These are phyloP conservation scores for Neurospora sp. DNA, from an alignment of 495 filamentous ascomycete genomes.

Conservation along the genomic window DNA sequence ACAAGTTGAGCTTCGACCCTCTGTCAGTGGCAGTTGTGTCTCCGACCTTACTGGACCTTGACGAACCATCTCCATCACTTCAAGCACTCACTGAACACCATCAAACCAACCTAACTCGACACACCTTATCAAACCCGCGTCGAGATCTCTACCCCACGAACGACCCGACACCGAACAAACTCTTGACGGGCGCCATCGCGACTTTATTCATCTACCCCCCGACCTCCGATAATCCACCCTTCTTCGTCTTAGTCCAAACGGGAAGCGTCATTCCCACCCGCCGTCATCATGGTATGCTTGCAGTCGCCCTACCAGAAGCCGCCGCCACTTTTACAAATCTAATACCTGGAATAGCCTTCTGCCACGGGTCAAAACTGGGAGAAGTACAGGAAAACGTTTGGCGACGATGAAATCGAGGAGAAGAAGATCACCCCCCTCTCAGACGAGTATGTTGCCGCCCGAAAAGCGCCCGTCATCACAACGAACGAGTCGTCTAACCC, in stretches of 20 bases:
- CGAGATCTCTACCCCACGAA: slow-evolving; percentile 2
- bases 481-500: slow-evolving; percentile 24
- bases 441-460: slow-evolving; percentile 64
- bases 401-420: slow-evolving; percentile 92
- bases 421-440: slow-evolving; percentile 97
- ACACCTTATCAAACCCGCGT: not conserved
- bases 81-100: not conserved
- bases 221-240: not conserved
- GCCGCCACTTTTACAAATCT: slow-evolving; percentile 4
- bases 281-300: slow-evolving; percentile 17
- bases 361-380: slow-evolving; percentile 92
- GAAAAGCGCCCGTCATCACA: slow-evolving; percentile 4
- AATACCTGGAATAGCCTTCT: slow-evolving; percentile 50
- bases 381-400: slow-evolving; percentile 95
- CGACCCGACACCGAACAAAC: slow-evolving; percentile 8
- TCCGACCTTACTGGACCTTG: slow-evolving; percentile 6
- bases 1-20: slow-evolving; percentile 14
- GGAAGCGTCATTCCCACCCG: not conserved
- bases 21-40: not conserved
- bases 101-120: slow-evolving; percentile 4
- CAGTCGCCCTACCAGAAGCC: not conserved
- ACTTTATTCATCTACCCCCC: not conserved
- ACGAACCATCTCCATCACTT: slow-evolving; percentile 13
- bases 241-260: not conserved
- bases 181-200: not conserved